These are phyloP conservation scores for Rhodotorula sp. DNA, from an alignment of 1,284 basidiomycete genomes.

Conservation along the genomic window DNA sequence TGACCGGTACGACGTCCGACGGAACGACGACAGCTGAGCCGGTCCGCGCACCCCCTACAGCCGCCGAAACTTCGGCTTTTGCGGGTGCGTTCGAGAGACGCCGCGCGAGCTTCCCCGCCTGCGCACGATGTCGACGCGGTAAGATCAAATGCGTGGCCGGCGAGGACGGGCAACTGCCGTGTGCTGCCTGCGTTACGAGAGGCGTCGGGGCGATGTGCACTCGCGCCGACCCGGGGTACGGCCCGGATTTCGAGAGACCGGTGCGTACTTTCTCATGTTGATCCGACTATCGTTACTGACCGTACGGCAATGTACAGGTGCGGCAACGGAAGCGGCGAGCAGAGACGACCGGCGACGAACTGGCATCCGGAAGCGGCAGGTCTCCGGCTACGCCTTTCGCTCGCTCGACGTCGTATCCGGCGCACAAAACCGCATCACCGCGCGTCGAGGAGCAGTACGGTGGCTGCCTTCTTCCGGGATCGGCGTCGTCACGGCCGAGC, in stretches of 20 bases:
- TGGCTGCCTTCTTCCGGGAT: neutral
- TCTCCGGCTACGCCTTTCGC: neutral
- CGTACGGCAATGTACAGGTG: neutral
- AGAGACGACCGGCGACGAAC: neutral
- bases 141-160: constrained; percentile 4
- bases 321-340: constrained; percentile 4
- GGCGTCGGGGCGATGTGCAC: neutral
- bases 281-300: neutral
- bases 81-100: neutral
- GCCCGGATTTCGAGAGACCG: neutral
- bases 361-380: too few species aligned
- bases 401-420: too few species aligned
- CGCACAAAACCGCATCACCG: too few species aligned
- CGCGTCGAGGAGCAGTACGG: too few species aligned
- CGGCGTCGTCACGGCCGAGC: neutral
- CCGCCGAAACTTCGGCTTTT: too few species aligned
- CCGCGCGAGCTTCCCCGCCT: neutral
- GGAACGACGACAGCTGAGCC: too few species aligned
- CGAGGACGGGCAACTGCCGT: constrained; percentile 6
- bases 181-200: constrained; percentile 3
- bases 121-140: neutral
- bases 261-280: neutral
- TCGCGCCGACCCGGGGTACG: constrained; percentile 3
- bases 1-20: too few species aligned
- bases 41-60: too few species aligned